Evolutionary conservation across 2,329 filamentous ascomycete genomes (phyloP), one percentile per base, ranked within the genome.

Genomic region (Emergomyces africanus): DNA sequence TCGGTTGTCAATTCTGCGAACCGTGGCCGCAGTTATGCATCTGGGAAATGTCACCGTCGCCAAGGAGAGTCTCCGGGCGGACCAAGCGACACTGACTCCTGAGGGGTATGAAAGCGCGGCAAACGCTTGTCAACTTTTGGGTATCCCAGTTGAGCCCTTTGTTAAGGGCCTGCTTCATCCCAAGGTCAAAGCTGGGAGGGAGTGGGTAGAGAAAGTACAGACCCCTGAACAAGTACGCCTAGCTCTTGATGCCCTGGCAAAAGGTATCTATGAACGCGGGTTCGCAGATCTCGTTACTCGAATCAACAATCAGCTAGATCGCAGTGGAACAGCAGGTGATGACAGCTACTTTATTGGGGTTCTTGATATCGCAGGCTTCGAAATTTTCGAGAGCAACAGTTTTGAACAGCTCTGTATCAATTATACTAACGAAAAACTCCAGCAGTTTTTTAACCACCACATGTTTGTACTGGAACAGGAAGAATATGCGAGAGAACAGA

Each of bases 361-460:
- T 9, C 85, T 99, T 48, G 94, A 99, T 83, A 99, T 99, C 73
- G 95, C 95, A 64, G 94, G 94, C 61, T 99, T 99, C 73, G 94
- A 99, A 70, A 99, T 99, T 61, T 99, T 99, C 67, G 91, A 99
- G 66, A 83, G 89, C 68, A 99, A 99, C 77, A 96, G 92, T 77
- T 99, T 99, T 68, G 94, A 99, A 72, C 94, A 99, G 73, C 81
- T 99, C 5, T 99, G 94, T 78, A 99, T 99, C 81, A 99, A 99
- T 75, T 99, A 99, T 75, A 97, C 95, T 62, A 99, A 99, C 74
- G 94, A 99, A 73, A 99, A 96, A 73, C 83, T 99, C 6, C 94
- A 99, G 69, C 94, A 99, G 66, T 99, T 99, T 73, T 99, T 99
- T 82, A 99, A 99, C 68, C 94, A 99, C 71, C 95, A 99, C 77